A percentile compares a stretch with the other conserved stretches of the same genome.
phyloP scores from a whole-genome alignment of 2,329 filamentous ascomycete genomes.

The Drechslerella stenobrocha region DNA sequence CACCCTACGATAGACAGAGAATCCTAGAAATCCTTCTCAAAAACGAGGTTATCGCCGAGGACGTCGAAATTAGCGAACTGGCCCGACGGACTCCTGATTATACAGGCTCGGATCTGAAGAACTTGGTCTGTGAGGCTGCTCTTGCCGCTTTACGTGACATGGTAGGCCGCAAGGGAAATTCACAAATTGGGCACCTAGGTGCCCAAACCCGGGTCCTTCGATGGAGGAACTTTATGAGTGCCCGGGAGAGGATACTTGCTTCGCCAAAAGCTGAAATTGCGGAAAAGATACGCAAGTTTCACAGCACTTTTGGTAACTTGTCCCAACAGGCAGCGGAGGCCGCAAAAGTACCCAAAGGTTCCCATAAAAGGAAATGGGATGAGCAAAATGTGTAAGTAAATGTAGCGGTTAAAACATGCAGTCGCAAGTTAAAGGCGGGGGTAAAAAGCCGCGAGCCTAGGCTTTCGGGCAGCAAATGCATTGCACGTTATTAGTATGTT shows the following conservation, averaged over 20 bases:
- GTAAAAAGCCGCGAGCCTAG: too few species aligned
- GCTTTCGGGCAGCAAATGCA: too few species aligned
- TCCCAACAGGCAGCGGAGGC: background rate
- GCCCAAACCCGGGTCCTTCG: too few species aligned
- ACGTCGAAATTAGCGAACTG: constrained; percentile 49
- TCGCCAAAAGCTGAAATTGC: constrained; percentile 8
- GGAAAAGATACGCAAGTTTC: constrained; percentile 12
- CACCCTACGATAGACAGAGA: constrained; percentile 57
- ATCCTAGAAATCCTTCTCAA: constrained; percentile 61
- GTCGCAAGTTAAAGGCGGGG: too few species aligned
- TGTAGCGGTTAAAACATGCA: too few species aligned
- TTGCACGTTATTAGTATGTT: too few species aligned
- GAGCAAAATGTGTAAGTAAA: constrained; percentile 2
- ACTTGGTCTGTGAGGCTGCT: constrained; percentile 60
- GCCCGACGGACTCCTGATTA: constrained; percentile 59
- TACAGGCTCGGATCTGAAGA: constrained; percentile 62
- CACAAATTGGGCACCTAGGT: too few species aligned
- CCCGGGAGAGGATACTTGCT: background rate
- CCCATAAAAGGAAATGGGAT: background rate
- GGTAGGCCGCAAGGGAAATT: background rate
- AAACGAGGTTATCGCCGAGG: constrained; percentile 57
- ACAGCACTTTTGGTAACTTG: constrained; percentile 4
- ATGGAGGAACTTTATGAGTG: background rate
- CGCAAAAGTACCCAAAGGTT: background rate
- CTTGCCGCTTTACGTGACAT: constrained; percentile 58